Percentiles rank a stretch among this genome's conserved stretches.
Evolutionary conservation across 371 early-diverging fungal species (phyloP).

Genomic region (Batkoa obscura): DNA sequence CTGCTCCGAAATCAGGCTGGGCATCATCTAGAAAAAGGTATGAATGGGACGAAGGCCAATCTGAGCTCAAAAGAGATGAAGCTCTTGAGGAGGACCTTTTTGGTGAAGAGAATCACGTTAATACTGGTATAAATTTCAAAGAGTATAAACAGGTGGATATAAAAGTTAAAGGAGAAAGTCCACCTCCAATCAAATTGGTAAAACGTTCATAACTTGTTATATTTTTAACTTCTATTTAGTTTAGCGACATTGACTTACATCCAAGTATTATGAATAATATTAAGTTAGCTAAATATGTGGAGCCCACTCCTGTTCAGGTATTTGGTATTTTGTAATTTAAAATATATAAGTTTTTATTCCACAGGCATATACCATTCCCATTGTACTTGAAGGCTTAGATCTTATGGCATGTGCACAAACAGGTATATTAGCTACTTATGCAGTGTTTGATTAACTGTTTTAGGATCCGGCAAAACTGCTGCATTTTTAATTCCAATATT

Average conservation of each 20-base stretch:
- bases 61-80: conserved; percentile 16
- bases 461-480: conserved; percentile 46
- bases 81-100: conserved; percentile 25
- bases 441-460: neutral
- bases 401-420: conserved; percentile 64
- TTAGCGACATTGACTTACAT: conserved; percentile 22
- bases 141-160: conserved; percentile 34
- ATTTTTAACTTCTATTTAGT: conserved; percentile 10
- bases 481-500: conserved; percentile 38
- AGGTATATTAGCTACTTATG: conserved; percentile 15
- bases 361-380: conserved; percentile 41
- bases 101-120: conserved; percentile 17
- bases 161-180: conserved; percentile 21
- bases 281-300: conserved; percentile 24
- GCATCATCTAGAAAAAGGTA: conserved; percentile 27
- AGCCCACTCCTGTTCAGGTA: conserved; percentile 54
- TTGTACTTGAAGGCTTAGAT: conserved; percentile 37
- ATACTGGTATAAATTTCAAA: conserved; percentile 32
- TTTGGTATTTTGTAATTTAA: neutral
- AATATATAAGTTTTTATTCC: neutral
- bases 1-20: conserved; percentile 13
- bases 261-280: conserved; percentile 30
- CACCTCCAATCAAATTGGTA: conserved; percentile 19
- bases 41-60: conserved; percentile 23
- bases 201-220: neutral